Percentiles rank a stretch among this genome's conserved stretches.
Conservation (phyloP, 768 basidiomycete species). For the Boletus rubropictus region DNA sequence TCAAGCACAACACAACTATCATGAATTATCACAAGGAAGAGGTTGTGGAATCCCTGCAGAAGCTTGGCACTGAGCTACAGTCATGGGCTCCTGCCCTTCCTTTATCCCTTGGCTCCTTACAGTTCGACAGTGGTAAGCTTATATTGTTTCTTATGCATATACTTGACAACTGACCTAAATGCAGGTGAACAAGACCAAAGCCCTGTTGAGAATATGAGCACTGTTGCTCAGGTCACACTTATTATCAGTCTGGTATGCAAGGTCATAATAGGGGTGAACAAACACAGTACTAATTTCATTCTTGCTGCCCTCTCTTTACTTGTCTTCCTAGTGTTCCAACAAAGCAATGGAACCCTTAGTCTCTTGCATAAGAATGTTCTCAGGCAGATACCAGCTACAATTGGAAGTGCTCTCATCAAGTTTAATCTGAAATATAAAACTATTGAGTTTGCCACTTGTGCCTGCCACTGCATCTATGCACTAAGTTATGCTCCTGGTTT, state of each 20-base stretch:
- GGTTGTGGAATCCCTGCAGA: background rate
- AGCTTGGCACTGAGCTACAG: background rate
- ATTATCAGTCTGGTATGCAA: conserved; percentile 1
- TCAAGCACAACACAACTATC: no score
- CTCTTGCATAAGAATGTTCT: conserved; percentile 2
- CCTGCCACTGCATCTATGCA: no score
- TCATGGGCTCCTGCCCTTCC: no score
- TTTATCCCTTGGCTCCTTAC: background rate
- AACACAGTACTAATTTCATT: conserved; percentile 15
- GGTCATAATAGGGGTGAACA: conserved; percentile 16
- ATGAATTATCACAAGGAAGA: background rate
- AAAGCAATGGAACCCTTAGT: background rate
- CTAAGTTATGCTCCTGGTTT: background rate
- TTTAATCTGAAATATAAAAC: background rate
- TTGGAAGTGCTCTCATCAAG: background rate
- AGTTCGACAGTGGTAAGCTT: background rate
- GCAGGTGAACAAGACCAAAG: no score
- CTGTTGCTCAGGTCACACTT: conserved; percentile 1
- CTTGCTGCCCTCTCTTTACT: conserved; percentile 10
- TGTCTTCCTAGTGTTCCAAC: background rate
- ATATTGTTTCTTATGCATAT: background rate
- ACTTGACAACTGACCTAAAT: no score
- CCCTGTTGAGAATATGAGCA: background rate
- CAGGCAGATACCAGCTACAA: conserved; percentile 1
- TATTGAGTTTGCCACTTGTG: background rate